Evolutionary conservation across 2,329 filamentous ascomycete species (phyloP).

Genomic region (Neonectria hederae): DNA sequence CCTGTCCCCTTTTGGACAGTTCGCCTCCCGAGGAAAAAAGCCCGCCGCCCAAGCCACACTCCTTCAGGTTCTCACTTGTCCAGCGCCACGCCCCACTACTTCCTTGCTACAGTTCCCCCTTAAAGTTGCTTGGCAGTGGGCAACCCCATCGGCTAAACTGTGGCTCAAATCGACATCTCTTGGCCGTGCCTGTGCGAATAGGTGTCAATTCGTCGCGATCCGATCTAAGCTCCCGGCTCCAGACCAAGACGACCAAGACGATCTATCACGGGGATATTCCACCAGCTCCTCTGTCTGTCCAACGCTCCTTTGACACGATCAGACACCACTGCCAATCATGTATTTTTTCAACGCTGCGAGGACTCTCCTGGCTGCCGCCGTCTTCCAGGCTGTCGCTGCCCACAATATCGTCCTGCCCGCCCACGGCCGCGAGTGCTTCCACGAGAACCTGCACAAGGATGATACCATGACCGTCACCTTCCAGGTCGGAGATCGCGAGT

Average conservation of each 20-base stretch:
- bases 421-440: slow-evolving; percentile 97
- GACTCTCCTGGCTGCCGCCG: slow-evolving; percentile 53
- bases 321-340: slow-evolving; percentile 34
- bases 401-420: slow-evolving; percentile 97
- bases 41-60: slow-evolving; percentile 15
- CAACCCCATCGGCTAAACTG: slow-evolving; percentile 33
- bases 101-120: slow-evolving; percentile 8
- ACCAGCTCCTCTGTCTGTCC: not conserved
- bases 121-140: not conserved
- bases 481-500: slow-evolving; percentile 96
- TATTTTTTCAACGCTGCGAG: slow-evolving; percentile 51
- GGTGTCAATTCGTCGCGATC: slow-evolving; percentile 45
- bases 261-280: slow-evolving; percentile 18
- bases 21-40: slow-evolving; percentile 15
- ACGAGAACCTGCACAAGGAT: slow-evolving; percentile 90
- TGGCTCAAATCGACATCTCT: slow-evolving; percentile 27
- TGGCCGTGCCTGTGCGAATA: slow-evolving; percentile 35
- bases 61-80: slow-evolving; percentile 1
- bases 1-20: slow-evolving; percentile 35
- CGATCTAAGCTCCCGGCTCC: slow-evolving; percentile 28
- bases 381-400: slow-evolving; percentile 70
- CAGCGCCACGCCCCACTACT: slow-evolving; percentile 1
- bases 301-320: slow-evolving; percentile 12
- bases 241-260: slow-evolving; percentile 19
- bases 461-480: slow-evolving; percentile 99